Conservation (phyloP, 148 eudicot genomes). For the Drosera capensis region DNA sequence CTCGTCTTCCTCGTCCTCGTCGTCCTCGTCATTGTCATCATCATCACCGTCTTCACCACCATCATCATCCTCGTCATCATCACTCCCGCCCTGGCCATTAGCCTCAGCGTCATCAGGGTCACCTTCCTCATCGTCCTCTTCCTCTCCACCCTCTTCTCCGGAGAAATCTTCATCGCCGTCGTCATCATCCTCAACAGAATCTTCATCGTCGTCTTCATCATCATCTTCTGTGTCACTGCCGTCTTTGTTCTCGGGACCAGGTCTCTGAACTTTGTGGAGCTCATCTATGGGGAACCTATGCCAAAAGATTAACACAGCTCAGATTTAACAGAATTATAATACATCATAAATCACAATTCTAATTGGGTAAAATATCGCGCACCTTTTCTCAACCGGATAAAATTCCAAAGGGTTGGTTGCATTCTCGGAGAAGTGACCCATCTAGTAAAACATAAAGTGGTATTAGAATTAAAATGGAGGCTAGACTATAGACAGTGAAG, state of each 20-base stretch:
- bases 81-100: conserved; percentile 22
- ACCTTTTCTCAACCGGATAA: no score
- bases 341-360: no score
- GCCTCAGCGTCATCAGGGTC: conserved; percentile 21
- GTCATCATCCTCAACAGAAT: conserved; percentile 23
- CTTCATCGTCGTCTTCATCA: conserved; percentile 24
- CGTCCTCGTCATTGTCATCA: conserved; percentile 15
- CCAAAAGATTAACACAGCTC: no score
- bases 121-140: conserved; percentile 20
- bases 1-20: conserved; percentile 25
- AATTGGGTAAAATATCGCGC: no score
- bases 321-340: no score
- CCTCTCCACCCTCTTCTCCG: conserved; percentile 29
- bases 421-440: no score
- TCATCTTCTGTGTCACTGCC: conserved; percentile 43
- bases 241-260: conserved; percentile 38
- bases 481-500: no score
- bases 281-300: conserved; percentile 34
- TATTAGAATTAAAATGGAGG: no score
- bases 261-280: conserved; percentile 15
- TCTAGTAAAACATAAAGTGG: no score
- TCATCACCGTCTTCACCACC: conserved; percentile 18
- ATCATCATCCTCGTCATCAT: conserved; percentile 31
- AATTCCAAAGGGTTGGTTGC: no score
- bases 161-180: conserved; percentile 45